A percentile compares a stretch with the other conserved stretches of the same genome.
Conservation (phyloP, 2,329 filamentous ascomycete species). For the Ascosphaera acerosa region DNA sequence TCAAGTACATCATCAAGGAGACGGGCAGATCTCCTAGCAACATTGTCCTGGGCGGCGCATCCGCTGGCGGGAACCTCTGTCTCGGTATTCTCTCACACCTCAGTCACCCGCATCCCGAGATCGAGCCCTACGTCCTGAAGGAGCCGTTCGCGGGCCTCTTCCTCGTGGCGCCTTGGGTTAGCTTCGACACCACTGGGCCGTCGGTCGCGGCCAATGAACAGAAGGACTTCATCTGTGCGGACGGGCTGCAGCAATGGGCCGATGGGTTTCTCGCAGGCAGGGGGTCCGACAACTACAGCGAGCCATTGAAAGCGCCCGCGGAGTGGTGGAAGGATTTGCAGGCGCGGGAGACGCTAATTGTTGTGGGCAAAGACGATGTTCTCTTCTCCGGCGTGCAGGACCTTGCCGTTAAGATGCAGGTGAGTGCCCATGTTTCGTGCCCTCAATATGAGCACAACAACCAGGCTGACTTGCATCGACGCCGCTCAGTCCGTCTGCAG, state of each 20-base stretch:
- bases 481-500: constrained; percentile 10
- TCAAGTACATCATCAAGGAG: constrained; percentile 15
- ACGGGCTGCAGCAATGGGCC: constrained; percentile 21
- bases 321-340: constrained; percentile 29
- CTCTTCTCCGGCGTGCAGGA: constrained; percentile 29
- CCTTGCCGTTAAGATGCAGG: constrained; percentile 23
- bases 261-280: constrained; percentile 21
- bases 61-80: constrained; percentile 17
- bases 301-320: constrained; percentile 23
- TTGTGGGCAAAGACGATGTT: constrained; percentile 30
- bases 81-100: constrained; percentile 13
- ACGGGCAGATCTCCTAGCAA: constrained; percentile 11
- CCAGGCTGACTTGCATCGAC: too few relatives aligned
- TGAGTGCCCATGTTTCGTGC: too few relatives aligned
- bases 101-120: constrained; percentile 28
- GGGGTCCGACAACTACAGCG: constrained; percentile 26
- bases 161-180: constrained; percentile 31
- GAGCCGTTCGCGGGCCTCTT: constrained; percentile 21
- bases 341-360: constrained; percentile 25
- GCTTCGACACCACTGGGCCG: constrained; percentile 22
- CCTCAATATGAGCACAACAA: too few relatives aligned
- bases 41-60: constrained; percentile 17
- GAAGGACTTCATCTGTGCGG: constrained; percentile 25
- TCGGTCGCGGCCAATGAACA: constrained; percentile 22
- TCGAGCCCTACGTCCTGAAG: constrained; percentile 17